Evolutionary conservation across 176 grass and related monocot species (phyloP).

Genomic region (Carex kokanica): DNA sequence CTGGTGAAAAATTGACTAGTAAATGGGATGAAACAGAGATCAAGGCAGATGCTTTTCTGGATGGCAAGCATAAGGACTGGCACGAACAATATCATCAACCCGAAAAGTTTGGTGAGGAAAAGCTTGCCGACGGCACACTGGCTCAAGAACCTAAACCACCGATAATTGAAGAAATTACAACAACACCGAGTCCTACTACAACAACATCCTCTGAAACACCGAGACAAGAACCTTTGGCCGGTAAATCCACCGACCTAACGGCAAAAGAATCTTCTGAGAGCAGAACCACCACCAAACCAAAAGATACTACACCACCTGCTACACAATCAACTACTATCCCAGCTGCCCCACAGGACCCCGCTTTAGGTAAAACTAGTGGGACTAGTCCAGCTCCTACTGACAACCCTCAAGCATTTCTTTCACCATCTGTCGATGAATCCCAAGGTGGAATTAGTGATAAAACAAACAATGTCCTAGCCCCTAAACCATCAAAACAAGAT

Average conservation of each 20-base stretch:
- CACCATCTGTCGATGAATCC: background rate
- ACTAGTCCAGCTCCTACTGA: background rate
- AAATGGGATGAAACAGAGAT: background rate
- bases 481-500: background rate
- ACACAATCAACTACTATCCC: background rate
- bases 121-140: background rate
- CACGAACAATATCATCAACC: background rate
- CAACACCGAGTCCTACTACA: background rate
- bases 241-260: background rate
- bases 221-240: background rate
- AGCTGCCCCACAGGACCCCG: background rate
- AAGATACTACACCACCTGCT: background rate
- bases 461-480: background rate
- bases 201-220: background rate
- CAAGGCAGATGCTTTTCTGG: background rate
- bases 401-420: background rate
- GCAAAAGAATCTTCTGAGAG: slow-evolving; percentile 1
- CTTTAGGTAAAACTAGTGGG: background rate
- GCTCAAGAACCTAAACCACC: background rate
- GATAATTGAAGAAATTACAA: background rate
- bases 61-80: slow-evolving; percentile 18
- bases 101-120: slow-evolving; percentile 1
- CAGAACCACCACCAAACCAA: background rate
- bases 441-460: background rate
- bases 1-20: background rate